A percentile compares a stretch with the other conserved stretches of the same genome.
phyloP scores from a whole-genome alignment of 208 protist species.

The Crithidia brevicula region DNA sequence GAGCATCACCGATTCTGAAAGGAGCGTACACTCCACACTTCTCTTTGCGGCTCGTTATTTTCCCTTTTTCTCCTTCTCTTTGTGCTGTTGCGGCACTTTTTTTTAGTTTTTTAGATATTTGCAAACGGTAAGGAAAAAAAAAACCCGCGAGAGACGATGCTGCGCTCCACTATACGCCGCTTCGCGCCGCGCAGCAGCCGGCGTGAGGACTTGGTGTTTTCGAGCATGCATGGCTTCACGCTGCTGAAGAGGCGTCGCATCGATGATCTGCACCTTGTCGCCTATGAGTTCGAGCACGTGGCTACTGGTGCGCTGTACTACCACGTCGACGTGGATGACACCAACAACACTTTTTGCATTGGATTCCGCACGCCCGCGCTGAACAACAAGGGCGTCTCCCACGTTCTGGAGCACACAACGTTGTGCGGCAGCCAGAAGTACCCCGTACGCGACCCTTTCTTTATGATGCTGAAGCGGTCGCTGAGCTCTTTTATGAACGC shows the following conservation, averaged over 20 bases:
- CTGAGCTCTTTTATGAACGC: conserved; percentile 94
- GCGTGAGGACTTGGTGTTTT: conserved; percentile 35
- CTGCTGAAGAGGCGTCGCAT: conserved; percentile 56
- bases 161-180: conserved; percentile 47
- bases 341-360: conserved; percentile 97
- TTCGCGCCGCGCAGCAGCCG: conserved; percentile 29
- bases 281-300: conserved; percentile 81
- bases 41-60: not conserved
- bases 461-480: conserved; percentile 91
- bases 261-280: conserved; percentile 77
- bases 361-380: conserved; percentile 95
- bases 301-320: conserved; percentile 82
- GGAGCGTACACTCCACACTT: too few species aligned
- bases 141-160: conserved; percentile 30
- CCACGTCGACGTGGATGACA: conserved; percentile 95
- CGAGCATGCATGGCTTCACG: conserved; percentile 74
- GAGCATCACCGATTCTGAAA: too few species aligned
- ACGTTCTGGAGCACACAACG: conserved; percentile 97
- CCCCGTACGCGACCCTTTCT: conserved; percentile 94
- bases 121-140: not conserved
- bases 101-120: not conserved
- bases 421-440: conserved; percentile 97
- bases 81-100: not conserved
- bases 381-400: conserved; percentile 95
- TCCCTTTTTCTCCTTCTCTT: conserved; percentile 7